Evolutionary conservation across 2,329 filamentous ascomycete species (phyloP), one percentile per base, ranked within the genome.

Genomic region (Hypoxylon sp.): DNA sequence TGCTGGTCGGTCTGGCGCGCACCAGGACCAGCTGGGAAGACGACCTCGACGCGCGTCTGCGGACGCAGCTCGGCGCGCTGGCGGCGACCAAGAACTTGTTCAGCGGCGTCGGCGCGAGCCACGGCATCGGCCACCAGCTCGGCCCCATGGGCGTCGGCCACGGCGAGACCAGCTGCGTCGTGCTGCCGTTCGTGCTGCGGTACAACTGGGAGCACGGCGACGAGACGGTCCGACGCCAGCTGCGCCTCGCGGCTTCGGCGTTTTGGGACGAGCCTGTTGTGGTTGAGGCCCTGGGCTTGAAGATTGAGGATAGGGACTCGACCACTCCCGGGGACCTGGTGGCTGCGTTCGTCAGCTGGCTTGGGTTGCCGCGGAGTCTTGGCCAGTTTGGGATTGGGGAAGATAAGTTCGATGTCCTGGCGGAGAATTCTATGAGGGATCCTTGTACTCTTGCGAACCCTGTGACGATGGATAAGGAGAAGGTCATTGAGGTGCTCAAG

Each of bases 51-150:
- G 61, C 59, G 16, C 55, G 61, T 21, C 38, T 63, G 21, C 50
- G 50, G 37, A 45, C 45, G 4, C 54, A 57, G 27, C 41, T 62
- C 15, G 51, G 46, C 13, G 32, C 51, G 8, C 36, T 23, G 6
- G 43, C 36, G 13, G 16, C 38, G 23, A 44, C 36, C 2, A 19
- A n/a, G 12, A 11, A 23, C 7, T 3, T 63, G 11, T 4, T 23
- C 5, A 47, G 53, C 13, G 45, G 44, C 7, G 47, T 60, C 20
- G 59, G 61, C 7, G 61, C 61, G 2, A 57, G 51, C 7, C 61
- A 63, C 11, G 61, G 61, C 4, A 63, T 63, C 26, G 61, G 61
- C 9, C 61, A 63, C 19, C 58, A 63, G 21, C 57, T 63, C 3
- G 60, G 61, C 0, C 61, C 61, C 0, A 38, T 60, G 19, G 61